Conservation (phyloP, 768 basidiomycete species). For the Mycena metata region DNA sequence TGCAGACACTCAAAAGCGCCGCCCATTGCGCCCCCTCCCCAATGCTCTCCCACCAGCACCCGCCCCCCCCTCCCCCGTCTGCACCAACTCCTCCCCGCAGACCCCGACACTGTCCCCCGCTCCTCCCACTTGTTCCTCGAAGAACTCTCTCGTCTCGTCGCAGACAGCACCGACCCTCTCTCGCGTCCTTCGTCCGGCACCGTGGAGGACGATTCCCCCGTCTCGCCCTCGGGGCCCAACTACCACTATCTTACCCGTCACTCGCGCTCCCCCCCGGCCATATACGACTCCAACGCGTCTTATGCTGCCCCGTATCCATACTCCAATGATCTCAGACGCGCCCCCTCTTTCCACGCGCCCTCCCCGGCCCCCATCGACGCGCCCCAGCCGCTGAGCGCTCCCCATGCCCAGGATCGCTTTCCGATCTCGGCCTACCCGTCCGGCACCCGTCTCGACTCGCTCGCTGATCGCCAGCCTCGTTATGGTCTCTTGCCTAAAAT, state of each 20-base stretch:
- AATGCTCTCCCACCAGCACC: slow-evolving; percentile 41
- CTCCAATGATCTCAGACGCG: slow-evolving; percentile 30
- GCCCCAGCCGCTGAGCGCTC: slow-evolving; percentile 54
- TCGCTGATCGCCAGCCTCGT: slow-evolving; percentile 25
- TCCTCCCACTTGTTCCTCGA: slow-evolving; percentile 39
- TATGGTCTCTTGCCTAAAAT: slow-evolving; percentile 49
- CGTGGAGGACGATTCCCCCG: slow-evolving; percentile 54
- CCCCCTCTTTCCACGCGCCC: not conserved
- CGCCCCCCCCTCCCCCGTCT: slow-evolving; percentile 41
- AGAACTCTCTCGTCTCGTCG: slow-evolving; percentile 43
- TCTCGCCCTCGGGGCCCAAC: slow-evolving; percentile 49
- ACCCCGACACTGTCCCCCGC: slow-evolving; percentile 34
- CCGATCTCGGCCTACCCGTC: slow-evolving; percentile 46
- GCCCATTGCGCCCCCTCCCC: slow-evolving; percentile 1
- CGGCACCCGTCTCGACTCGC: slow-evolving; percentile 50
- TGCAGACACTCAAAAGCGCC: slow-evolving; percentile 23
- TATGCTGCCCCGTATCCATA: slow-evolving; percentile 42
- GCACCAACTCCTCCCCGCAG: slow-evolving; percentile 35
- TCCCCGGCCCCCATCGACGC: slow-evolving; percentile 62
- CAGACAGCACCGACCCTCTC: slow-evolving; percentile 41
- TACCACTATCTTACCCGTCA: slow-evolving; percentile 50
- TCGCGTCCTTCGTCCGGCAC: slow-evolving; percentile 47
- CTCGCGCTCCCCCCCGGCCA: slow-evolving; percentile 47
- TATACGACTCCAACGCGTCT: slow-evolving; percentile 39
- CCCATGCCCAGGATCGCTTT: slow-evolving; percentile 61